Conservation (phyloP, 345 rosid genomes). For the Xanthoceras sorbifolium region DNA sequence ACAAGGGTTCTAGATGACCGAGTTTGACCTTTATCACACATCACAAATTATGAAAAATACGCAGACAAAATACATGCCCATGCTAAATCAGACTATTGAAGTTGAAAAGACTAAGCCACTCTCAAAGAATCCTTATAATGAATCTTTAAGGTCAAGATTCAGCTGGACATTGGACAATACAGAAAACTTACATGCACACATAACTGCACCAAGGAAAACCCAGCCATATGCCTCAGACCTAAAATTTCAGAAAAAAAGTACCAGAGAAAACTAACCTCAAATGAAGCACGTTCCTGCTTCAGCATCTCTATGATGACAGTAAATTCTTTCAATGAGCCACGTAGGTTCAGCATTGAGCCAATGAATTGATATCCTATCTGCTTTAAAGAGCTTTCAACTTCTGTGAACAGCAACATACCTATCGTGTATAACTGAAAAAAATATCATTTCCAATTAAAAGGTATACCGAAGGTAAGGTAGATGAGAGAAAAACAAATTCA, state of each 20-base stretch:
- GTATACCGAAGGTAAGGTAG: neutral
- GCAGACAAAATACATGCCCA: neutral
- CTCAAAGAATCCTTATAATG: neutral
- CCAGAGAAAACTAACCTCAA: slow-evolving; percentile 60
- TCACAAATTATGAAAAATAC: neutral
- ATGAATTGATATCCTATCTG: slow-evolving; percentile 45
- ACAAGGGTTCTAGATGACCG: neutral
- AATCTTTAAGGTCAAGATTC: neutral
- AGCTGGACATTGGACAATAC: neutral
- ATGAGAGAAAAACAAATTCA: neutral
- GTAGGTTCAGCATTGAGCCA: slow-evolving; percentile 49
- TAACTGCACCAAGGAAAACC: neutral
- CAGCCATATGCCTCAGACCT: neutral
- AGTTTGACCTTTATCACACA: neutral
- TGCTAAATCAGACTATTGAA: neutral
- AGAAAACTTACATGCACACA: neutral
- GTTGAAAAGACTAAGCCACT: neutral
- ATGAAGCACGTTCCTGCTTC: slow-evolving; percentile 52
- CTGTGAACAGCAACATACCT: slow-evolving; percentile 63
- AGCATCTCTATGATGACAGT: slow-evolving; percentile 66
- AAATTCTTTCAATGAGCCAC: slow-evolving; percentile 46
- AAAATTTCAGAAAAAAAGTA: neutral
- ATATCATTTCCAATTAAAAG: slow-evolving; percentile 8
- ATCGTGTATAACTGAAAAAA: slow-evolving; percentile 55
- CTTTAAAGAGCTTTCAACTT: slow-evolving; percentile 52